phyloP scores from a whole-genome alignment of 768 basidiomycete species.

The Nidularia sp. region DNA sequence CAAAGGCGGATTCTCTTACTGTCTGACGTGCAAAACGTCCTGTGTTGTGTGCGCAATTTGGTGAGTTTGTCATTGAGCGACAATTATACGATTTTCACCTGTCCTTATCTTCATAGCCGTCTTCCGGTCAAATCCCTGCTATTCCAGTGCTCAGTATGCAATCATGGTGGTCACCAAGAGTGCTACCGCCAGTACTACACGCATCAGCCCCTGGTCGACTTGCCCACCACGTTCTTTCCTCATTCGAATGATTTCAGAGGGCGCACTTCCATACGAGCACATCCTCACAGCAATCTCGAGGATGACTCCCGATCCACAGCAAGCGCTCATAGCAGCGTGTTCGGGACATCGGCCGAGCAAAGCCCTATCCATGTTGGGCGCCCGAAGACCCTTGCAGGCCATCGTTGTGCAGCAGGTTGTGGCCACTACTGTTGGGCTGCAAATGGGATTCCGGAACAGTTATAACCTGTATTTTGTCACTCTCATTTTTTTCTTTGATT shows the following conservation, averaged over 20 bases:
- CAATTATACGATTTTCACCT: slow-evolving; percentile 4
- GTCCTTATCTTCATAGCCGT: slow-evolving; percentile 38
- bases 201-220: slow-evolving; percentile 49
- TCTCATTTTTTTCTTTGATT: not conserved
- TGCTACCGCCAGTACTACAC: slow-evolving; percentile 73
- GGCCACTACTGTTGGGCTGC: slow-evolving; percentile 79
- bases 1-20: slow-evolving; percentile 50
- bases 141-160: slow-evolving; percentile 73
- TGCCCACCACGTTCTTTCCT: slow-evolving; percentile 24
- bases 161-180: slow-evolving; percentile 77
- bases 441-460: slow-evolving; percentile 15
- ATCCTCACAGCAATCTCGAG: slow-evolving; percentile 9
- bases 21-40: slow-evolving; percentile 47
- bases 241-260: slow-evolving; percentile 7
- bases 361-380: slow-evolving; percentile 10
- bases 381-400: slow-evolving; percentile 36
- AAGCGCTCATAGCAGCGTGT: slow-evolving; percentile 11
- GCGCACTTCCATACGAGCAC: slow-evolving; percentile 8
- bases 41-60: slow-evolving; percentile 66
- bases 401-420: slow-evolving; percentile 76
- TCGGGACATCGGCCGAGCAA: slow-evolving; percentile 13
- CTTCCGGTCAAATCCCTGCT: slow-evolving; percentile 69
- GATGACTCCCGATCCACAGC: slow-evolving; percentile 18
- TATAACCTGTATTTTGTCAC: not conserved
- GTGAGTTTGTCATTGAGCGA: slow-evolving; percentile 23